Conservation (phyloP, 2,329 filamentous ascomycete species). For the Periconia sp. region DNA sequence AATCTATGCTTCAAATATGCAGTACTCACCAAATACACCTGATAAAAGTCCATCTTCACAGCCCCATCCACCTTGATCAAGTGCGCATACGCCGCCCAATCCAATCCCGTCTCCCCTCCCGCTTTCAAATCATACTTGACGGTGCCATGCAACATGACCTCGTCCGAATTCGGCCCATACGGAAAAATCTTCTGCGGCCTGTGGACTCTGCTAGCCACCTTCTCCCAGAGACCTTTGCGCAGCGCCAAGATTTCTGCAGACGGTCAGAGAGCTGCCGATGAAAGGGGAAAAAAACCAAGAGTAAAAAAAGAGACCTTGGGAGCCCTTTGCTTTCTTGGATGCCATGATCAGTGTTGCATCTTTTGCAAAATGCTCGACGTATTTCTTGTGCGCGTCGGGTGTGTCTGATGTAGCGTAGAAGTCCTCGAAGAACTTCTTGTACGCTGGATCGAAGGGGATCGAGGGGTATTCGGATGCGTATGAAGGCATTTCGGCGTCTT, state of each 20-base stretch:
- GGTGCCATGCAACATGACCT: constrained; percentile 61
- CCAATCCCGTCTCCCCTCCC: constrained; percentile 52
- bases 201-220: constrained; percentile 56
- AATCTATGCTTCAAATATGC: background rate
- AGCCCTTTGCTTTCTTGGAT: constrained; percentile 53
- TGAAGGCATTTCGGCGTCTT: constrained; percentile 26
- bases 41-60: constrained; percentile 62
- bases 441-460: constrained; percentile 47
- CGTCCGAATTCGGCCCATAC: constrained; percentile 53
- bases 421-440: constrained; percentile 52
- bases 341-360: constrained; percentile 61
- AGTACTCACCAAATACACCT: constrained; percentile 59
- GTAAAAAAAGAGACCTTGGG: constrained; percentile 46
- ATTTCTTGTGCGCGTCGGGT: constrained; percentile 56
- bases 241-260: constrained; percentile 56
- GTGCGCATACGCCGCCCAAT: constrained; percentile 63
- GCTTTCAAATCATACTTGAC: constrained; percentile 61
- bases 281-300: background rate
- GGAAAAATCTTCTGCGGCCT: constrained; percentile 57
- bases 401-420: constrained; percentile 57
- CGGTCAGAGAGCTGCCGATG: background rate
- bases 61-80: constrained; percentile 59
- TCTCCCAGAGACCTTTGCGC: constrained; percentile 61
- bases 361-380: constrained; percentile 55
- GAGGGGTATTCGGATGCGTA: constrained; percentile 45